Conservation (phyloP, 352 stramenopile species). For the Thalassiosira exigua region DNA sequence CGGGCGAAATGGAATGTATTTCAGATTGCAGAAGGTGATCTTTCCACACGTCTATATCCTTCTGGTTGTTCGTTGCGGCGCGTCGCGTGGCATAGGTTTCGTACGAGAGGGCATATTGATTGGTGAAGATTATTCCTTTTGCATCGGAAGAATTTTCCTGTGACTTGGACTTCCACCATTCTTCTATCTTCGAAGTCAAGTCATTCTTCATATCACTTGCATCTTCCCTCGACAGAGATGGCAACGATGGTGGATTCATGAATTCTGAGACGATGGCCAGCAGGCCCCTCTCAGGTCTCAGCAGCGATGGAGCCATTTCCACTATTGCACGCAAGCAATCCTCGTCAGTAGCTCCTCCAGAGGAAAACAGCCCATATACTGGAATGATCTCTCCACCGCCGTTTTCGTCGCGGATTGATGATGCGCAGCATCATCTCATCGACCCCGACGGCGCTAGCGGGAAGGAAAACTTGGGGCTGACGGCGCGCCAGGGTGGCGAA, state of each 20-base stretch:
- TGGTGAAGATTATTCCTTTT: constrained; percentile 70
- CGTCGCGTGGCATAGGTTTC: constrained; percentile 65
- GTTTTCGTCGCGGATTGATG: constrained; percentile 32
- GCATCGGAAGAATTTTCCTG: too few species aligned
- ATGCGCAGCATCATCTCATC: constrained; percentile 18
- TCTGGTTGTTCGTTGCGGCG: constrained; percentile 31
- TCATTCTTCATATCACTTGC: neutral
- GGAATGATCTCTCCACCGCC: too few species aligned
- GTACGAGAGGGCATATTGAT: constrained; percentile 60
- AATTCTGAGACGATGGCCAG: constrained; percentile 81
- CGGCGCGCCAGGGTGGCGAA: too few species aligned
- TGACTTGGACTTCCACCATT: constrained; percentile 29
- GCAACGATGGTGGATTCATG: constrained; percentile 61
- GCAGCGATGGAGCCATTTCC: constrained; percentile 40
- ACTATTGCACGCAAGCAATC: constrained; percentile 64
- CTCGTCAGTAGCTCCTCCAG: constrained; percentile 66
- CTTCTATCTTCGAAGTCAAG: constrained; percentile 37
- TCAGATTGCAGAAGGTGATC: constrained; percentile 50
- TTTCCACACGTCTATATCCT: constrained; percentile 59
- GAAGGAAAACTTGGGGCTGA: too few species aligned
- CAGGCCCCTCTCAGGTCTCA: constrained; percentile 43
- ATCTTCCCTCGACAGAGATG: neutral
- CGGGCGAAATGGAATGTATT: constrained; percentile 67
- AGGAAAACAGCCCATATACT: constrained; percentile 71
- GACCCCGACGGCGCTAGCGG: constrained; percentile 23